phyloP scores from a whole-genome alignment of 2,329 filamentous ascomycete species.

The Cadophora luteo-olivacea region DNA sequence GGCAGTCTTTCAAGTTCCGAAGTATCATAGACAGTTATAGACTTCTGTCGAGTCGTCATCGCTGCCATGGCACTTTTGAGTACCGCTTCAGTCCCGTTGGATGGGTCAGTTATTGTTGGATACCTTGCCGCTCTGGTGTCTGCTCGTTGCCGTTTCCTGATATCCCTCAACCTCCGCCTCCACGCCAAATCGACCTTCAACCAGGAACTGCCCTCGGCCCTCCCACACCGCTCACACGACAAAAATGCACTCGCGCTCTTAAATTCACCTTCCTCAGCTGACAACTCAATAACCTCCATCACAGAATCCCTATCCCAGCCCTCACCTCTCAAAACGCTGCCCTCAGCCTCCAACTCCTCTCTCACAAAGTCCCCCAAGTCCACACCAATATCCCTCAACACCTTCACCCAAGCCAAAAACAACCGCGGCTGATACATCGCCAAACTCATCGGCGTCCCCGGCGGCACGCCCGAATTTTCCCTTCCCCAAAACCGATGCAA shows the following conservation, averaged over 20 bases:
- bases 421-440: slow-evolving; percentile 18
- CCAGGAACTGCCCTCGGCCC: neutral
- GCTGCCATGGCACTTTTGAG: too few species aligned
- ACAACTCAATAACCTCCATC: neutral
- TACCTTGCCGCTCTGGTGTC: neutral
- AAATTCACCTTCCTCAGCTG: neutral
- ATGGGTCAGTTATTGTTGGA: neutral
- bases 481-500: slow-evolving; percentile 11
- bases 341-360: slow-evolving; percentile 5
- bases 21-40: neutral
- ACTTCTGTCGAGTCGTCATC: neutral
- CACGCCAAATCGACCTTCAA: slow-evolving; percentile 19
- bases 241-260: neutral
- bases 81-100: neutral
- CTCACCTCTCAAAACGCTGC: neutral
- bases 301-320: slow-evolving; percentile 21
- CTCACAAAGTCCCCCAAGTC: slow-evolving; percentile 18
- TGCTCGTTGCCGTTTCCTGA: neutral
- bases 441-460: slow-evolving; percentile 19
- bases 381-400: slow-evolving; percentile 11
- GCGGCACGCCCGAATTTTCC: neutral
- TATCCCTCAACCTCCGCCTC: slow-evolving; percentile 15
- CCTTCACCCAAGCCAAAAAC: slow-evolving; percentile 17
- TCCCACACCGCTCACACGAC: slow-evolving; percentile 20
- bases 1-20: neutral